phyloP scores from a whole-genome alignment of 2,329 filamentous ascomycete genomes.

The Aspergillus nomiae region DNA sequence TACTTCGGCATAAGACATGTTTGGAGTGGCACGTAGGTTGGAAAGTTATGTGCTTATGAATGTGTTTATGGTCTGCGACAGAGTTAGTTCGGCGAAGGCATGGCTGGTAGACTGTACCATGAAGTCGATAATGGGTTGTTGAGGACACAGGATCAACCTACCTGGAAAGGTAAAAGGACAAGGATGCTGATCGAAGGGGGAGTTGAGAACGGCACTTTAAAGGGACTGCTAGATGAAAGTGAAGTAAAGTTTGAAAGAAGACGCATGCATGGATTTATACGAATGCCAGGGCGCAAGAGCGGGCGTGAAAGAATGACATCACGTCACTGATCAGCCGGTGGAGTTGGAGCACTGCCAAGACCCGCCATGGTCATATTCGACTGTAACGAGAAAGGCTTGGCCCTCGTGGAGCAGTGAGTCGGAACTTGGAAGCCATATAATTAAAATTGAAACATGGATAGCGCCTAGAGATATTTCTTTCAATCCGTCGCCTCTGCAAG shows the following conservation, averaged over 20 bases:
- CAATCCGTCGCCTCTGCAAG: neutral
- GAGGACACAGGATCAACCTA: neutral
- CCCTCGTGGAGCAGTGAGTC: neutral
- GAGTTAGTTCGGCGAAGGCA: neutral
- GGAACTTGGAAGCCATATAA: neutral
- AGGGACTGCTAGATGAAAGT: neutral
- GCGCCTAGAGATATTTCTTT: neutral
- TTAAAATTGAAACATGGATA: neutral
- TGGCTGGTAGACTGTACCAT: neutral
- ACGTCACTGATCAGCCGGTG: conserved; percentile 31
- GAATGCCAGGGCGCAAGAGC: conserved; percentile 11
- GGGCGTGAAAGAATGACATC: conserved; percentile 31
- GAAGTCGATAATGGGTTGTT: neutral
- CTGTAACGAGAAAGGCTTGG: neutral
- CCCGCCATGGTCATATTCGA: neutral
- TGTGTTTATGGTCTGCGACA: neutral
- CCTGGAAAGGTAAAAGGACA: neutral
- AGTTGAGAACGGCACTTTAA: neutral
- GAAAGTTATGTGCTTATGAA: neutral
- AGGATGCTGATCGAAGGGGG: neutral
- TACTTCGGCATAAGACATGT: conserved; percentile 53
- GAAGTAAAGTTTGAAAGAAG: conserved; percentile 1
- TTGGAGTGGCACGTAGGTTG: neutral
- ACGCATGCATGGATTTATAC: conserved; percentile 24
- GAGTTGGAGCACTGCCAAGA: conserved; percentile 20